phyloP scores from a whole-genome alignment of 2,329 filamentous ascomycete genomes.

The Fusarium nematophilum region DNA sequence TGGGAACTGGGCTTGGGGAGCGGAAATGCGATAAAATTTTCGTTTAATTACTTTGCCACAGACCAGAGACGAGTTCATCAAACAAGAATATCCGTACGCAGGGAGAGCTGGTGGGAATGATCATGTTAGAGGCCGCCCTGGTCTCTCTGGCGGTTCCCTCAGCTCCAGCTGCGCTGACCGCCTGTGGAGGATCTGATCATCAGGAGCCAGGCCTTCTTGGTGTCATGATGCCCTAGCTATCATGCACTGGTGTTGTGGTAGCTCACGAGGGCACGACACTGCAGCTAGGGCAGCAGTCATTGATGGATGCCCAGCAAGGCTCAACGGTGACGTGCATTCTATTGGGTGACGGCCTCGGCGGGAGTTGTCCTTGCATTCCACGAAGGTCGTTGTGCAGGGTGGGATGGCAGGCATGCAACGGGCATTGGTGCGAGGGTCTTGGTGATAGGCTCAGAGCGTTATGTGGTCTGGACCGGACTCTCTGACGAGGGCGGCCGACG shows the following conservation, averaged over 20 bases:
- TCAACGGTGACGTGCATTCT: slow-evolving; percentile 1
- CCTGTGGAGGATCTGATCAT: slow-evolving; percentile 18
- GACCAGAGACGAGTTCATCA: neutral
- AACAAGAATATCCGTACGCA: neutral
- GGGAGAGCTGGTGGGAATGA: too few relatives aligned
- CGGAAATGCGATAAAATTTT: slow-evolving; percentile 22
- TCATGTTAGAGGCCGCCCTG: too few relatives aligned
- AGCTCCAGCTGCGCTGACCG: slow-evolving; percentile 30
- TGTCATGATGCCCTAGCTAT: slow-evolving; percentile 30
- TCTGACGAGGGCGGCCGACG: slow-evolving; percentile 5
- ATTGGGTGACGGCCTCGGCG: slow-evolving; percentile 25
- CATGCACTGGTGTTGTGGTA: slow-evolving; percentile 35
- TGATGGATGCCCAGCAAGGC: slow-evolving; percentile 13
- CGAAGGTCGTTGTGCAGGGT: slow-evolving; percentile 22
- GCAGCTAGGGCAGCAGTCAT: slow-evolving; percentile 33
- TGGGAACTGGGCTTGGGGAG: slow-evolving; percentile 18
- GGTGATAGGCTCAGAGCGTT: slow-evolving; percentile 16
- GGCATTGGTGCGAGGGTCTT: slow-evolving; percentile 10
- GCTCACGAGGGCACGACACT: slow-evolving; percentile 41
- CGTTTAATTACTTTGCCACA: slow-evolving; percentile 18
- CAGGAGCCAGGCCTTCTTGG: slow-evolving; percentile 25
- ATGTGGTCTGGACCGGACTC: slow-evolving; percentile 29
- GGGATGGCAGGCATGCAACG: slow-evolving; percentile 25
- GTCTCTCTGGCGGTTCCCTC: slow-evolving; percentile 37
- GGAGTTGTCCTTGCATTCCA: slow-evolving; percentile 31